These are phyloP conservation scores for Blakeslea trispora DNA, from an alignment of 371 early-diverging fungal genomes.

Conservation along the genomic window DNA sequence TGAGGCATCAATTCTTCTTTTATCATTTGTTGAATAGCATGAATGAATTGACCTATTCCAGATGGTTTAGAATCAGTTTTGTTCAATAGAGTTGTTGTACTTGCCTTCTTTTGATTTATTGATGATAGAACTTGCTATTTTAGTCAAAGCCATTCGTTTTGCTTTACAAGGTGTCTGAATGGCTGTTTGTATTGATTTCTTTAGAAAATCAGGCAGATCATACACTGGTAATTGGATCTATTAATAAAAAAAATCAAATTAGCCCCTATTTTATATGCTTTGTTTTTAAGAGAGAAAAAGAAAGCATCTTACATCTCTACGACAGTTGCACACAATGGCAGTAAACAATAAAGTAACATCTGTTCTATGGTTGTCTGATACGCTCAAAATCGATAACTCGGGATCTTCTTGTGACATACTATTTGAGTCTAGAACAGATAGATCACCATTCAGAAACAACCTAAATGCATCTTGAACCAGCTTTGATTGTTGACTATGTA, in stretches of 20 bases:
- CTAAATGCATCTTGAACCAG: neutral
- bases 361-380: neutral
- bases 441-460: constrained; percentile 14
- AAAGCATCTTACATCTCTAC: constrained; percentile 29
- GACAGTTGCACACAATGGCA: constrained; percentile 39
- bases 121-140: constrained; percentile 47
- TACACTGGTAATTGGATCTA: constrained; percentile 48
- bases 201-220: constrained; percentile 37
- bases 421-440: constrained; percentile 2
- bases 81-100: constrained; percentile 22
- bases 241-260: too few relatives aligned
- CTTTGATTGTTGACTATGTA: constrained; percentile 7
- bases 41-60: too few relatives aligned
- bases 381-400: constrained; percentile 1
- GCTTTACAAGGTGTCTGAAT: constrained; percentile 28
- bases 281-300: neutral
- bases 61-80: too few relatives aligned
- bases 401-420: neutral
- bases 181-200: constrained; percentile 40
- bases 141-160: constrained; percentile 41
- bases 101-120: constrained; percentile 57
- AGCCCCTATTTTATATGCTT: too few relatives aligned
- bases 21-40: too few relatives aligned
- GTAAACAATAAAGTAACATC: constrained; percentile 39
- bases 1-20: too few relatives aligned